Conservation (phyloP, 208 protist species). For the Crithidia thermophila region DNA sequence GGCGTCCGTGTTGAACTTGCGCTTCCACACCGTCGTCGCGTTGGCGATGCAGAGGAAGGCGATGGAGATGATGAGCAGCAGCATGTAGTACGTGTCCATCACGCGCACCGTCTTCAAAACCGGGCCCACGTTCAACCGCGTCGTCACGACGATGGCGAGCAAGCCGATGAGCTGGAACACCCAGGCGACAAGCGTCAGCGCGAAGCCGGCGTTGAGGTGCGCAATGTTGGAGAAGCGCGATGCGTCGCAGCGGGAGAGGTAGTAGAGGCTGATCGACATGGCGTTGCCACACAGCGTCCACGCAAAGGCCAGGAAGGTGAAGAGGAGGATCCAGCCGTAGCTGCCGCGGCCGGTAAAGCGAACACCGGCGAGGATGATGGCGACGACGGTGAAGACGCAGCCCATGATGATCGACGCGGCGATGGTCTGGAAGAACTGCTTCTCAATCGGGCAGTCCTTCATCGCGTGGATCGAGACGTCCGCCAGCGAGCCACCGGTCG, state of each 20-base stretch:
- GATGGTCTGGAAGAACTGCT: constrained; percentile 72
- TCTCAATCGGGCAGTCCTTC: constrained; percentile 46
- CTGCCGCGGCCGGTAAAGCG: constrained; percentile 34
- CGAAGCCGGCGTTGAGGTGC: constrained; percentile 58
- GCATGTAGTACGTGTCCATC: constrained; percentile 59
- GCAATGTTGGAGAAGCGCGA: constrained; percentile 38
- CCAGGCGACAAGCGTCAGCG: constrained; percentile 54
- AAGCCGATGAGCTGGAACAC: constrained; percentile 50
- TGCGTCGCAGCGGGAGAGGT: constrained; percentile 40
- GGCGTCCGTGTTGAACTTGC: constrained; percentile 36
- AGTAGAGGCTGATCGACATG: constrained; percentile 59
- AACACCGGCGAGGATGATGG: constrained; percentile 32
- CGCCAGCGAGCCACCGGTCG: constrained; percentile 30
- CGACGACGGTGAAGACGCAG: constrained; percentile 41
- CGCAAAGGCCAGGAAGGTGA: constrained; percentile 53
- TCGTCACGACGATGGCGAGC: constrained; percentile 41
- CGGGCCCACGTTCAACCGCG: constrained; percentile 54
- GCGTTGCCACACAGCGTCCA: constrained; percentile 57
- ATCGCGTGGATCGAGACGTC: constrained; percentile 23
- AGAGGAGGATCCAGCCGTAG: constrained; percentile 57
- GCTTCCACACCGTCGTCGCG: constrained; percentile 56
- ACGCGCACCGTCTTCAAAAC: constrained; percentile 46
- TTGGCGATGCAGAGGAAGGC: constrained; percentile 47
- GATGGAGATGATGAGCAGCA: constrained; percentile 39
- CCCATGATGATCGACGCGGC: constrained; percentile 46